Percentiles rank a stretch among this genome's conserved stretches.
Conservation (phyloP, 2,329 filamentous ascomycete genomes). For the Fusarium dlaminii region DNA sequence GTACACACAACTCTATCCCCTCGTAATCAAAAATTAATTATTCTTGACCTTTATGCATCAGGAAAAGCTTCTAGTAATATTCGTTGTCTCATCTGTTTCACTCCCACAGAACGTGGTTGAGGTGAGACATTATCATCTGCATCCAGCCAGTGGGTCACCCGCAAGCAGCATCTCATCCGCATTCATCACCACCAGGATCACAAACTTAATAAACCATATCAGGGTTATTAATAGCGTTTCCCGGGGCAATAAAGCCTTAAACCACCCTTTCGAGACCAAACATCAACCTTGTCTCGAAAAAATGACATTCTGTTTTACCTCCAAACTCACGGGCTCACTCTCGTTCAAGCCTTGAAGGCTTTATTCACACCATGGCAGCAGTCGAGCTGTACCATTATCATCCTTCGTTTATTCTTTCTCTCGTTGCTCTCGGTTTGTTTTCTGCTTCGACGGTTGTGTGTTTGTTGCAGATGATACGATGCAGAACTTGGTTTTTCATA, state of each 20-base stretch:
- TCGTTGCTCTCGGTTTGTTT: slow-evolving; percentile 52
- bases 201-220: no score
- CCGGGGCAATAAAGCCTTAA: background rate
- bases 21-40: background rate
- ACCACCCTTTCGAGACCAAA: slow-evolving; percentile 7
- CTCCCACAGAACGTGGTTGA: background rate
- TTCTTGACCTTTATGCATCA: background rate
- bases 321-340: background rate
- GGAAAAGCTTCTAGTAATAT: background rate
- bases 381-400: slow-evolving; percentile 56
- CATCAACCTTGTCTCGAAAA: slow-evolving; percentile 3
- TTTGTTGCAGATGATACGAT: slow-evolving; percentile 50
- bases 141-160: slow-evolving; percentile 12
- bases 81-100: background rate
- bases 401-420: slow-evolving; percentile 54
- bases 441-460: slow-evolving; percentile 48
- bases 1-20: background rate
- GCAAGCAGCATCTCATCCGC: slow-evolving; percentile 18
- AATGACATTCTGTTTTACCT: slow-evolving; percentile 13
- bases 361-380: background rate
- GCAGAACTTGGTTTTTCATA: slow-evolving; percentile 60
- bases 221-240: background rate
- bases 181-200: background rate
- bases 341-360: background rate
- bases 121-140: background rate